Evolutionary conservation across 306 rosid genomes (phyloP).

Genomic region (Trichosanthes cucumerina): DNA sequence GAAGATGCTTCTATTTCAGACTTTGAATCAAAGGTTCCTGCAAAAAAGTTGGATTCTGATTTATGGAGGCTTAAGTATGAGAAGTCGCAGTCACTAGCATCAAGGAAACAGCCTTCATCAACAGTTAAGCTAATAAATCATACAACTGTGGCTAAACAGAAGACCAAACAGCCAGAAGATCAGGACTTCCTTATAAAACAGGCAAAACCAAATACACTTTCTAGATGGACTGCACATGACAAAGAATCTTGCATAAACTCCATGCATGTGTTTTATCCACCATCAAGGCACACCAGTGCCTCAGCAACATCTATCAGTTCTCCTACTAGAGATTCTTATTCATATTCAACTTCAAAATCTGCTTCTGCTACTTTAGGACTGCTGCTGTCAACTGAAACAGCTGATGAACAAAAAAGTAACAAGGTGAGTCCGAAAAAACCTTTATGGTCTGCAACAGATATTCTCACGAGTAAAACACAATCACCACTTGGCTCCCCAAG

Average conservation of each 20-base stretch:
- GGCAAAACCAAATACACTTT: slow-evolving; percentile 59
- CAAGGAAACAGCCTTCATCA: slow-evolving; percentile 44
- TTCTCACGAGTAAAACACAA: slow-evolving; percentile 26
- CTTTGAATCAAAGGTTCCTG: slow-evolving; percentile 35
- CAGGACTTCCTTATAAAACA: slow-evolving; percentile 43
- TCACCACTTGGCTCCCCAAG: slow-evolving; percentile 18
- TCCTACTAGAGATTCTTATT: slow-evolving; percentile 41
- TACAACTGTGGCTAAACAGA: slow-evolving; percentile 36
- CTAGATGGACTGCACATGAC: slow-evolving; percentile 81
- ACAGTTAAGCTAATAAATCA: slow-evolving; percentile 40
- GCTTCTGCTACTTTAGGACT: slow-evolving; percentile 22
- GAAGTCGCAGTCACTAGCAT: slow-evolving; percentile 32
- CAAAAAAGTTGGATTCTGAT: slow-evolving; percentile 33
- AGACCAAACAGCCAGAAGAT: slow-evolving; percentile 55
- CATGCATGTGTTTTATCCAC: slow-evolving; percentile 76
- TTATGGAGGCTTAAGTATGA: slow-evolving; percentile 43
- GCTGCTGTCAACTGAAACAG: slow-evolving; percentile 25
- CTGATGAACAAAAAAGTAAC: slow-evolving; percentile 34
- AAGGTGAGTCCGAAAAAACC: slow-evolving; percentile 36
- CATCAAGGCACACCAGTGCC: slow-evolving; percentile 55
- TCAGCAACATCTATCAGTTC: slow-evolving; percentile 44
- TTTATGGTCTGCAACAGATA: slow-evolving; percentile 33
- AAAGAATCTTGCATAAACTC: slow-evolving; percentile 66
- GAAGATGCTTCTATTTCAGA: slow-evolving; percentile 31
- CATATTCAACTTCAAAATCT: slow-evolving; percentile 36